Evolutionary conservation across 129 eudicot genomes (phyloP).

Genomic region (Logfia minima): DNA sequence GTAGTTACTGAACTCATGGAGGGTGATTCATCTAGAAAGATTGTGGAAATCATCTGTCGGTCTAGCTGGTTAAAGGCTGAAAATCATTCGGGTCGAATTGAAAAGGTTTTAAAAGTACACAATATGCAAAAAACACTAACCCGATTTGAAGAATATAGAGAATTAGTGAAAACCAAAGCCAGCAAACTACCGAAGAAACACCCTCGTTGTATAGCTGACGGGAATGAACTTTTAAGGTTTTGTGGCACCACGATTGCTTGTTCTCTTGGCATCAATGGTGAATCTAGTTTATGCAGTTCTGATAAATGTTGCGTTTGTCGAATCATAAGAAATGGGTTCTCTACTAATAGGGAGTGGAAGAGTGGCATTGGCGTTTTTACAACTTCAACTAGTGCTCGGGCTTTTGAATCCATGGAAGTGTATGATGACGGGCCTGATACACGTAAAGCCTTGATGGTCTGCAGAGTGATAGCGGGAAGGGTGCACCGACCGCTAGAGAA

Average conservation of each 20-base stretch:
- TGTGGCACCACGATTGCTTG: conserved; percentile 84
- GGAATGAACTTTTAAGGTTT: conserved; percentile 89
- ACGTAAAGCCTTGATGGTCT: conserved; percentile 84
- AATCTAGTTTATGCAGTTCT: conserved; percentile 68
- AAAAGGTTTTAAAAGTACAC: conserved; percentile 85
- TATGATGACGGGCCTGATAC: conserved; percentile 36
- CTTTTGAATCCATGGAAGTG: conserved; percentile 67
- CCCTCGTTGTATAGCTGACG: conserved; percentile 96
- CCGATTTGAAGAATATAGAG: conserved; percentile 89
- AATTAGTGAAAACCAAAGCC: conserved; percentile 74
- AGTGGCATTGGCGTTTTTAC: conserved; percentile 88
- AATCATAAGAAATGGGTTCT: conserved; percentile 74
- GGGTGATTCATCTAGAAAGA: conserved; percentile 94
- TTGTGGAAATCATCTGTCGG: conserved; percentile 91
- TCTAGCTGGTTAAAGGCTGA: conserved; percentile 90
- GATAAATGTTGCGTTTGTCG: conserved; percentile 88
- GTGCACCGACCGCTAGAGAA: conserved; percentile 95
- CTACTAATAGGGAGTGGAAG: conserved; percentile 60
- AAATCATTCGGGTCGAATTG: conserved; percentile 72
- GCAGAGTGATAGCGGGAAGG: conserved; percentile 94
- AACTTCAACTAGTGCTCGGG: conserved; percentile 89
- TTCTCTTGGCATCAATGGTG: conserved; percentile 76
- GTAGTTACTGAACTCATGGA: conserved; percentile 93
- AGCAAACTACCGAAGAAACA: conserved; percentile 91
- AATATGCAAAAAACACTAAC: conserved; percentile 90